Evolutionary conservation across 768 basidiomycete genomes (phyloP).

Genomic region (Sarcodon aspratus): DNA sequence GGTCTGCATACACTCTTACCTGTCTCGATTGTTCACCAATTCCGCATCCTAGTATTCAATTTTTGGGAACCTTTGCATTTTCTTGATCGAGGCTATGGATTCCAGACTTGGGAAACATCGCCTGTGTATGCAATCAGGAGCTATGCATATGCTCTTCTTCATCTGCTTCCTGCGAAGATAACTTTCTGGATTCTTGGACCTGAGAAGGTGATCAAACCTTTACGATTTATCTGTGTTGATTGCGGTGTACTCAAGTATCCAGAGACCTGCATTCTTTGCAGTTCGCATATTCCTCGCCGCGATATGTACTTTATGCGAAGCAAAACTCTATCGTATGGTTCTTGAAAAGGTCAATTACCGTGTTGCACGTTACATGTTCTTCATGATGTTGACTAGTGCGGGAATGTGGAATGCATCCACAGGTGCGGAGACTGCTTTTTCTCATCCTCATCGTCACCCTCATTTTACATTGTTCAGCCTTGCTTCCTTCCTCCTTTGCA

Average conservation of each 20-base stretch:
- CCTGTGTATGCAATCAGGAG: constrained; percentile 87
- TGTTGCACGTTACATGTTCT: constrained; percentile 88
- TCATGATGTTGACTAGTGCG: constrained; percentile 73
- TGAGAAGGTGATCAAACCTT: constrained; percentile 64
- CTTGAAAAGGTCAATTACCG: constrained; percentile 77
- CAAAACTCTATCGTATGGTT: constrained; percentile 70
- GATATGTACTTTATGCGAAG: constrained; percentile 70
- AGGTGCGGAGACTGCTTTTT: constrained; percentile 28
- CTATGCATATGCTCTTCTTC: constrained; percentile 86
- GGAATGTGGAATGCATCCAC: constrained; percentile 94
- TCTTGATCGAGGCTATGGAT: constrained; percentile 72
- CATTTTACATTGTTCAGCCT: constrained; percentile 36
- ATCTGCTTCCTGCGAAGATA: constrained; percentile 56
- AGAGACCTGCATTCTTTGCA: constrained; percentile 87
- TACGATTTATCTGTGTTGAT: not conserved
- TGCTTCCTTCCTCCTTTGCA: constrained; percentile 91
- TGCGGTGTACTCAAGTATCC: constrained; percentile 7
- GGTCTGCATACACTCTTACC: constrained; percentile 33
- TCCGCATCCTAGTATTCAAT: constrained; percentile 72
- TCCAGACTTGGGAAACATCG: constrained; percentile 97
- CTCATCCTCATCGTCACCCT: constrained; percentile 5
- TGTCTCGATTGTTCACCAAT: not conserved
- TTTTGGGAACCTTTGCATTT: constrained; percentile 99
- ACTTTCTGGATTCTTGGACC: constrained; percentile 40
- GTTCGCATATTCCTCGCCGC: constrained; percentile 71